phyloP scores from a whole-genome alignment of 2,329 filamentous ascomycete genomes.

The Sarocladium oryzae region DNA sequence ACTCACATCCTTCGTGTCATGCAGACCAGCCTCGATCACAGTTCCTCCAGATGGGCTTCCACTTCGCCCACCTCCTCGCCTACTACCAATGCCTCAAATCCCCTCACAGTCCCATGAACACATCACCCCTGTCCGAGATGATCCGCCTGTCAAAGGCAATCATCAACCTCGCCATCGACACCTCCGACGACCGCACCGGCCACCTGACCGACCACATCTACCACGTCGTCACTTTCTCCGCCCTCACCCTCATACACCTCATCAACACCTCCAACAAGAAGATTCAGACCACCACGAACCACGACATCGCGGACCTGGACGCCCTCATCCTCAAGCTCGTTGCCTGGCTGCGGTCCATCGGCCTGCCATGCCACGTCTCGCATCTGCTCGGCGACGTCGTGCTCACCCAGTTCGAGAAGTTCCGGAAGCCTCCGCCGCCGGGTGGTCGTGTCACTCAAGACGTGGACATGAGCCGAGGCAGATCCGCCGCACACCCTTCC shows the following conservation, averaged over 20 bases:
- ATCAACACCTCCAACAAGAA: slow-evolving; percentile 18
- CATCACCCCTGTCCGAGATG: slow-evolving; percentile 17
- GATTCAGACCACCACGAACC: slow-evolving; percentile 10
- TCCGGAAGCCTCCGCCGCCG: too few species aligned
- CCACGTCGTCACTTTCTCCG: slow-evolving; percentile 21
- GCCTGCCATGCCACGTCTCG: slow-evolving; percentile 18
- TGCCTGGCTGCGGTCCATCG: slow-evolving; percentile 19
- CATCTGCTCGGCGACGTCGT: slow-evolving; percentile 20
- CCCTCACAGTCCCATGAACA: slow-evolving; percentile 12
- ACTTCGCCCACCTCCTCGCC: slow-evolving; percentile 20
- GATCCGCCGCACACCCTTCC: background rate
- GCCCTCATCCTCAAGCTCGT: slow-evolving; percentile 15
- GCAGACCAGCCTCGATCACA: slow-evolving; percentile 20
- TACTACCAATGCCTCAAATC: slow-evolving; percentile 19
- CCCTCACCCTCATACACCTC: slow-evolving; percentile 18
- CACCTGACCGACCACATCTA: slow-evolving; percentile 25
- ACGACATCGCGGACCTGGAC: slow-evolving; percentile 15
- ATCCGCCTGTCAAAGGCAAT: slow-evolving; percentile 17
- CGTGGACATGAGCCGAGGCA: background rate
- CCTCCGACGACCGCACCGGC: slow-evolving; percentile 20
- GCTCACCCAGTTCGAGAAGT: slow-evolving; percentile 16
- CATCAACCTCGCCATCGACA: slow-evolving; percentile 23
- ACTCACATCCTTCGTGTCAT: background rate
- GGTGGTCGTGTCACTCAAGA: too few species aligned
- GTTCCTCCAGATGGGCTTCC: slow-evolving; percentile 23